A percentile compares a stretch with the other conserved stretches of the same genome.
Conservation (phyloP, 192 early-diverging fungal species). For the Cladochytrium replicatum region DNA sequence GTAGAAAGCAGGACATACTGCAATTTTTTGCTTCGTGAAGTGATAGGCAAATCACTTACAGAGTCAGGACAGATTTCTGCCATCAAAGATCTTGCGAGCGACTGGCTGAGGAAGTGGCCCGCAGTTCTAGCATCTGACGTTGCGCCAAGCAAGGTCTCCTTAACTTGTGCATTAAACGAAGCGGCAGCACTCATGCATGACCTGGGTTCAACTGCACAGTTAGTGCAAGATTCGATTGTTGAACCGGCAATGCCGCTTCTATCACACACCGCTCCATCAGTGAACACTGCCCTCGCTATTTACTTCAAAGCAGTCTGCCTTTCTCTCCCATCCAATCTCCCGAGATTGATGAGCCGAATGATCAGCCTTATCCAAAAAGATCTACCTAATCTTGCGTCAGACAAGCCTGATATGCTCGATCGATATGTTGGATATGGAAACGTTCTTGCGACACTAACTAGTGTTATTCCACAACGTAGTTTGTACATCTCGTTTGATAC, state of each 20-base stretch:
- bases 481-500: constrained; percentile 70
- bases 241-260: constrained; percentile 64
- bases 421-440: constrained; percentile 54
- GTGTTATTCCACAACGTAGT: constrained; percentile 51
- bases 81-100: constrained; percentile 46
- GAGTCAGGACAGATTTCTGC: constrained; percentile 68
- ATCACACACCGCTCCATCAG: constrained; percentile 52
- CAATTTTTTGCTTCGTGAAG: constrained; percentile 58
- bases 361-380: constrained; percentile 65
- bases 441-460: constrained; percentile 56
- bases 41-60: constrained; percentile 65
- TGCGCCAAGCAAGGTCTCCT: constrained; percentile 37
- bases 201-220: constrained; percentile 60
- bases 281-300: constrained; percentile 56
- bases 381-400: constrained; percentile 38
- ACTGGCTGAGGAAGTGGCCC: constrained; percentile 36
- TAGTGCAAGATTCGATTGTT: constrained; percentile 50
- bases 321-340: constrained; percentile 52
- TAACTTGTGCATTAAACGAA: constrained; percentile 65
- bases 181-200: constrained; percentile 62
- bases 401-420: constrained; percentile 40
- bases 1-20: constrained; percentile 50
- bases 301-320: constrained; percentile 49
- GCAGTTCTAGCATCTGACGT: constrained; percentile 23
- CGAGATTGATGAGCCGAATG: constrained; percentile 52